Evolutionary conservation across 257 asterid species (phyloP).

Genomic region (Jaltomata sinuosa): DNA sequence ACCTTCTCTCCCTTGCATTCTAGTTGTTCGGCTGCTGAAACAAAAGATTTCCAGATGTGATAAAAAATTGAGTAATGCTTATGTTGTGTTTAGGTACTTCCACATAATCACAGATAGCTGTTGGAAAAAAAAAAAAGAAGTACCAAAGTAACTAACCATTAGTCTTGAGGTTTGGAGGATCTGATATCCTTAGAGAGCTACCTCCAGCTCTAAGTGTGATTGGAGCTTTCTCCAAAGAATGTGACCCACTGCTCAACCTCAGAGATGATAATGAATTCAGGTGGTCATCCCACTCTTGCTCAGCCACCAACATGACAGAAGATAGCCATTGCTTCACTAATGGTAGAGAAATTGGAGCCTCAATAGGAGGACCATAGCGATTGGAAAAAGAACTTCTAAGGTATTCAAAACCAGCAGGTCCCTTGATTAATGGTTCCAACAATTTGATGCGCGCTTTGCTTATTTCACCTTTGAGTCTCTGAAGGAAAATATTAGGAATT

Average conservation of each 20-base stretch:
- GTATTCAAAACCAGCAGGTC: conserved; percentile 19
- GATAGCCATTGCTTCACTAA: conserved; percentile 12
- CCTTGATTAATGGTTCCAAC: conserved; percentile 15
- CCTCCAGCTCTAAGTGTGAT: conserved; percentile 13
- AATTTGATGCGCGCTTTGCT: conserved; percentile 10
- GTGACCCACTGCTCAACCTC: not conserved
- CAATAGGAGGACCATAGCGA: conserved; percentile 13
- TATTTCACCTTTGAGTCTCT: conserved; percentile 12
- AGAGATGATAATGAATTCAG: conserved; percentile 7
- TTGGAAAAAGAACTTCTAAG: conserved; percentile 12
- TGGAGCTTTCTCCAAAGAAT: not conserved
- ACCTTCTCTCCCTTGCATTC: conserved; percentile 14
- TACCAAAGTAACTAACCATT: conserved; percentile 2
- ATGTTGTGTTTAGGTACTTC: not conserved
- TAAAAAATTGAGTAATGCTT: not conserved
- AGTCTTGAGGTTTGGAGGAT: not conserved
- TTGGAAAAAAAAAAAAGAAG: not conserved
- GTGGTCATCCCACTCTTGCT: conserved; percentile 16
- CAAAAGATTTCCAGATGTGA: not conserved
- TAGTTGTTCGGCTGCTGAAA: conserved; percentile 1
- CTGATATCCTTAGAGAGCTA: not conserved
- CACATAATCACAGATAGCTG: not conserved
- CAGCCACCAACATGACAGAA: conserved; percentile 7
- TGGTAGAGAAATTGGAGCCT: conserved; percentile 9
- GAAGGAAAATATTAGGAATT: not conserved